Evolutionary conservation across 306 rosid species (phyloP).

Genomic region (Nissolia schottii): DNA sequence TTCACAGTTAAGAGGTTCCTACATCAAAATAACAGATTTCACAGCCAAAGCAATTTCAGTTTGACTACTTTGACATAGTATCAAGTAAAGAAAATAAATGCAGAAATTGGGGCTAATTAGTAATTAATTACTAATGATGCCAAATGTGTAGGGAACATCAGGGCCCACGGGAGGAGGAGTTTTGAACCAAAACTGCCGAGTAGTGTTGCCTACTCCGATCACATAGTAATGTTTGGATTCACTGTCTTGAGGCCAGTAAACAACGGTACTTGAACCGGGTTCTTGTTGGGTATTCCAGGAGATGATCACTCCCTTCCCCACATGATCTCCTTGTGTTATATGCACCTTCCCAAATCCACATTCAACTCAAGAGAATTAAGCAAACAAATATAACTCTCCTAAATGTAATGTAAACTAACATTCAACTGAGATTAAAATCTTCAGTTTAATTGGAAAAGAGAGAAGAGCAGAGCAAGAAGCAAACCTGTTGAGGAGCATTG

Average conservation of each 20-base stretch:
- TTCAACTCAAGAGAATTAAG: neutral
- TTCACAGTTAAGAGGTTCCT: neutral
- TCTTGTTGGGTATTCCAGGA: slow-evolving; percentile 68
- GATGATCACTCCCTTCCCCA: slow-evolving; percentile 61
- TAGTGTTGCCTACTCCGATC: slow-evolving; percentile 49
- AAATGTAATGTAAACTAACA: neutral
- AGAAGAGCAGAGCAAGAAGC: no score
- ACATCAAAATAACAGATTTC: neutral
- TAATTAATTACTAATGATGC: slow-evolving; percentile 65
- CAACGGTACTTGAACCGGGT: slow-evolving; percentile 57
- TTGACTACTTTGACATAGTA: neutral
- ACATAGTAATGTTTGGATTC: slow-evolving; percentile 43
- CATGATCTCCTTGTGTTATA: slow-evolving; percentile 81
- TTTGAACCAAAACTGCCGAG: slow-evolving; percentile 53
- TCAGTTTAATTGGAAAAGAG: no score
- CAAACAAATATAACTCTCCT: neutral
- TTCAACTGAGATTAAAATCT: neutral
- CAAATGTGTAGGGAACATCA: slow-evolving; percentile 69
- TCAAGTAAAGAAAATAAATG: neutral
- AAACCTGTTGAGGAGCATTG: slow-evolving; percentile 84
- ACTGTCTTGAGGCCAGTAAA: slow-evolving; percentile 46
- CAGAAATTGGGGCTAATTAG: slow-evolving; percentile 26
- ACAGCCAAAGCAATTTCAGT: neutral
- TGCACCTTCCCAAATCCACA: slow-evolving; percentile 53
- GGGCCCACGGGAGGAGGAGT: slow-evolving; percentile 76